These are phyloP conservation scores for Melampsora occidentalis DNA, from an alignment of 1,284 basidiomycete species.

Conservation along the genomic window DNA sequence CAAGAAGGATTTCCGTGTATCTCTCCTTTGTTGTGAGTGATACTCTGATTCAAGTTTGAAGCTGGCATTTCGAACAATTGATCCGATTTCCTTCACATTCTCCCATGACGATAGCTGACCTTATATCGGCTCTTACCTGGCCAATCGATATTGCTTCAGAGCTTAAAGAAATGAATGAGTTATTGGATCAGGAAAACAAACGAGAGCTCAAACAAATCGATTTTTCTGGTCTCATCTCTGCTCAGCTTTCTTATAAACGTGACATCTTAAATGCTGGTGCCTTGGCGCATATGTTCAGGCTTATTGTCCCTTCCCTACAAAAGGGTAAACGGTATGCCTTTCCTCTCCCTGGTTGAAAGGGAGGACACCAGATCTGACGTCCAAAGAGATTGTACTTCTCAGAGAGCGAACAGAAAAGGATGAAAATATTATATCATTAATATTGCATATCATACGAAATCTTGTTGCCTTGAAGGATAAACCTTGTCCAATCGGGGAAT, in stretches of 20 bases:
- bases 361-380: background rate
- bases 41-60: background rate
- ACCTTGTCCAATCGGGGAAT: constrained; percentile 60
- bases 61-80: background rate
- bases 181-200: constrained; percentile 55
- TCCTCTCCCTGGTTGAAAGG: background rate
- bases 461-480: constrained; percentile 81
- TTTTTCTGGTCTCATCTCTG: constrained; percentile 74
- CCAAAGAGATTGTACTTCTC: background rate
- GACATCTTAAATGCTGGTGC: constrained; percentile 49
- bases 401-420: constrained; percentile 72
- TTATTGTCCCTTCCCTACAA: constrained; percentile 54
- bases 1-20: constrained; percentile 70
- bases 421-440: constrained; percentile 76
- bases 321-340: constrained; percentile 52
- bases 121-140: constrained; percentile 94
- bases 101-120: constrained; percentile 60
- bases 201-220: constrained; percentile 72
- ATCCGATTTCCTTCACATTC: background rate
- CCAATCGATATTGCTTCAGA: constrained; percentile 90
- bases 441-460: constrained; percentile 86
- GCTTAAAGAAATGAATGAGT: constrained; percentile 74
- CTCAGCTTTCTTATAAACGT: constrained; percentile 82
- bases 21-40: constrained; percentile 68
- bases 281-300: constrained; percentile 52